phyloP scores from a whole-genome alignment of 1,139 yeast species.

The Candida buenavistaensis region DNA sequence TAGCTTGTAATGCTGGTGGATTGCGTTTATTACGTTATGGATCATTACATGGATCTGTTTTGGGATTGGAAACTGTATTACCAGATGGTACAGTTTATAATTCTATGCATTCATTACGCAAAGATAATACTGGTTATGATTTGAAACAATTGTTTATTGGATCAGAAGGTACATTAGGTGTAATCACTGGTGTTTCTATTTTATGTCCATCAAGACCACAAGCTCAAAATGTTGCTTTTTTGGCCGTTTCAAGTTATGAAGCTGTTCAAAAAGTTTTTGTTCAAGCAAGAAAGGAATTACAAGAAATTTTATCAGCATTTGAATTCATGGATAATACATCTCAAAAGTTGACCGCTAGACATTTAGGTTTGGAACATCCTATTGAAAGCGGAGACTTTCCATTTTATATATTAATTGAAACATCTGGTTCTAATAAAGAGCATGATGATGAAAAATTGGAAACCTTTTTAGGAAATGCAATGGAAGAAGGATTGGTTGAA shows the following conservation, averaged over 20 bases:
- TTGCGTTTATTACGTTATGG: slow-evolving; percentile 85
- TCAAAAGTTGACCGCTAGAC: slow-evolving; percentile 60
- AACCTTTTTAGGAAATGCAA: slow-evolving; percentile 73
- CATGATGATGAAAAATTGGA: slow-evolving; percentile 81
- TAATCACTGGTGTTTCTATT: slow-evolving; percentile 86
- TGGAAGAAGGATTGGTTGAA: slow-evolving; percentile 79
- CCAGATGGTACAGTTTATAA: slow-evolving; percentile 85
- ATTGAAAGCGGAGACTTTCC: slow-evolving; percentile 75
- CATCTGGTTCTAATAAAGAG: slow-evolving; percentile 88
- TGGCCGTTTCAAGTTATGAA: slow-evolving; percentile 80
- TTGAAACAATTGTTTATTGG: slow-evolving; percentile 91
- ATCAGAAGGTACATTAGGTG: slow-evolving; percentile 87
- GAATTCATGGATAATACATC: slow-evolving; percentile 90
- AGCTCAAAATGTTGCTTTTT: slow-evolving; percentile 83
- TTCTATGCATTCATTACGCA: slow-evolving; percentile 80
- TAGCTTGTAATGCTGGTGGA: slow-evolving; percentile 97
- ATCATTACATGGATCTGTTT: slow-evolving; percentile 86
- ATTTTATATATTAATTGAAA: slow-evolving; percentile 87
- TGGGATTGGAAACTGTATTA: slow-evolving; percentile 89
- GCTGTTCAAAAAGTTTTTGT: slow-evolving; percentile 80
- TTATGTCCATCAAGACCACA: slow-evolving; percentile 92
- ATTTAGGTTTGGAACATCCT: slow-evolving; percentile 66
- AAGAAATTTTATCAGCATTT: slow-evolving; percentile 88
- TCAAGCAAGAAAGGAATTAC: slow-evolving; percentile 73
- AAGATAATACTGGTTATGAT: slow-evolving; percentile 94